Evolutionary conservation across 1,139 yeast genomes (phyloP).

Genomic region (Candida anutae): DNA sequence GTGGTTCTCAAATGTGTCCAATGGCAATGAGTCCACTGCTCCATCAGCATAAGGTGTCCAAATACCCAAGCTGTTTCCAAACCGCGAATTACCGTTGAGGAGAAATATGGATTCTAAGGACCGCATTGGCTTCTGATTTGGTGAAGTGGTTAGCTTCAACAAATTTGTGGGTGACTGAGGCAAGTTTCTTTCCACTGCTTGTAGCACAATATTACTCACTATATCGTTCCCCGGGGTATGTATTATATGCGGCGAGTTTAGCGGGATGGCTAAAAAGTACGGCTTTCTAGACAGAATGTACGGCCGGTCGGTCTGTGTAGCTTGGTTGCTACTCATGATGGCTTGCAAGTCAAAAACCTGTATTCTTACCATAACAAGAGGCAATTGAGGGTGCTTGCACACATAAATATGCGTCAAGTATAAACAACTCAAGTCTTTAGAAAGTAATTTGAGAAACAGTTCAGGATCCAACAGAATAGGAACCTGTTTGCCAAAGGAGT

Average conservation of each 20-base stretch:
- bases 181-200: constrained; percentile 48
- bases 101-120: constrained; percentile 49
- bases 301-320: constrained; percentile 17
- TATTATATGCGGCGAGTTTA: constrained; percentile 58
- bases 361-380: constrained; percentile 52
- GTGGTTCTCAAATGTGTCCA: constrained; percentile 35
- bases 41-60: constrained; percentile 71
- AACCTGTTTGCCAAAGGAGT: constrained; percentile 25
- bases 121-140: constrained; percentile 40
- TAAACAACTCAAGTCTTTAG: constrained; percentile 39
- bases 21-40: constrained; percentile 53
- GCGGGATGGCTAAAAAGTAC: constrained; percentile 57
- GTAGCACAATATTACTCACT: constrained; percentile 48
- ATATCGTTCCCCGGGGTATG: constrained; percentile 46
- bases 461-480: constrained; percentile 35
- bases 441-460: constrained; percentile 39
- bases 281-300: constrained; percentile 50
- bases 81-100: constrained; percentile 53
- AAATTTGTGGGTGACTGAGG: constrained; percentile 29
- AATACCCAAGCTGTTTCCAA: constrained; percentile 51
- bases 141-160: constrained; percentile 16
- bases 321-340: constrained; percentile 10
- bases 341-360: constrained; percentile 56
- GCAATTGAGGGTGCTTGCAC: constrained; percentile 58
- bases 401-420: constrained; percentile 56